Evolutionary conservation across 805 yeast species (phyloP).

Genomic region (Starmerella sirachaensis): DNA sequence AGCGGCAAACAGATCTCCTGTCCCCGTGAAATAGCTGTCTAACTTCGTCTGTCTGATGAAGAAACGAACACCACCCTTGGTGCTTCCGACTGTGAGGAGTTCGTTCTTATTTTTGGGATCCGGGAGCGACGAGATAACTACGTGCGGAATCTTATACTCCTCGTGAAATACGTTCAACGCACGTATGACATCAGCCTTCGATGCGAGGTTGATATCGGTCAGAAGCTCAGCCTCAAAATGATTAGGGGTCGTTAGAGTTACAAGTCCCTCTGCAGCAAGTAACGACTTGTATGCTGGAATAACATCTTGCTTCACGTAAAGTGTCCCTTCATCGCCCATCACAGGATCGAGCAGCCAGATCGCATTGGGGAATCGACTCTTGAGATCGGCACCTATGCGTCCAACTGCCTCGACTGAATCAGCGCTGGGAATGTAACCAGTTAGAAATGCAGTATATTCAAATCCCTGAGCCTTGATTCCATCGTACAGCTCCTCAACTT

Average conservation of each 20-base stretch:
- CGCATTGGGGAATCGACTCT: constrained; percentile 21
- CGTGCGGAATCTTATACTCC: constrained; percentile 40
- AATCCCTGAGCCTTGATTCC: constrained; percentile 45
- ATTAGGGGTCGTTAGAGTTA: constrained; percentile 78
- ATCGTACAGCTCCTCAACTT: constrained; percentile 38
- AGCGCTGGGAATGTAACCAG: constrained; percentile 68
- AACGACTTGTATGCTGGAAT: constrained; percentile 48
- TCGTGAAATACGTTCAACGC: constrained; percentile 43
- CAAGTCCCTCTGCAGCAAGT: constrained; percentile 32
- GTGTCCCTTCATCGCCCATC: constrained; percentile 75
- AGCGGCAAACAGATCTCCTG: constrained; percentile 85
- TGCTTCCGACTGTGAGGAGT: constrained; percentile 38
- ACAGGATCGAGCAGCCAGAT: constrained; percentile 79
- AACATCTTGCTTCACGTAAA: constrained; percentile 53
- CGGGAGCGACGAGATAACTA: constrained; percentile 54
- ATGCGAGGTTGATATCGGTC: constrained; percentile 38
- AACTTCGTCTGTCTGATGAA: constrained; percentile 47
- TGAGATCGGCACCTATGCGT: constrained; percentile 31
- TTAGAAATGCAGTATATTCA: constrained; percentile 51
- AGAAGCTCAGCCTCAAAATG: constrained; percentile 77
- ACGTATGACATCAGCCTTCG: constrained; percentile 30
- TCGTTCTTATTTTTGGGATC: constrained; percentile 21
- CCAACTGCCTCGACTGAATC: constrained; percentile 43
- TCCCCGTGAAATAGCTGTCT: constrained; percentile 83
- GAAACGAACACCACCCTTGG: constrained; percentile 22